These are phyloP conservation scores for Nannizziopsis arthrosporioides DNA, from an alignment of 2,329 filamentous ascomycete genomes.

Conservation along the genomic window DNA sequence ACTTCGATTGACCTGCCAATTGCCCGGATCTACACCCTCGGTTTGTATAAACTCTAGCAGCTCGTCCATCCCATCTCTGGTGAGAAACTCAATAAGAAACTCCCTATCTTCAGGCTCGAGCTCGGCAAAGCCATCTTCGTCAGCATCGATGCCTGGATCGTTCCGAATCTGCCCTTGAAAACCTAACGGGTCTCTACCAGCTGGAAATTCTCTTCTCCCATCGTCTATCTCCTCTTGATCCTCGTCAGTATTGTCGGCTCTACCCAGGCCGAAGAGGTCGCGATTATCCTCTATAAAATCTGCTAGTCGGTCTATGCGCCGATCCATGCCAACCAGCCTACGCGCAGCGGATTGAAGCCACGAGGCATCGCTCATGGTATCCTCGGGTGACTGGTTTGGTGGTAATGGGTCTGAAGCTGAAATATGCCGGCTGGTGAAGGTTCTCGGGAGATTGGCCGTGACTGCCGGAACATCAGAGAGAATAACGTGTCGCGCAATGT, in stretches of 20 bases:
- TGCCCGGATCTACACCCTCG: slow-evolving; percentile 33
- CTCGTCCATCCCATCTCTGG: slow-evolving; percentile 22
- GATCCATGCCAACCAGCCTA: slow-evolving; percentile 1
- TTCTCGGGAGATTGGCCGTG: slow-evolving; percentile 56
- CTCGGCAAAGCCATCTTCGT: background rate
- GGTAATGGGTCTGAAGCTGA: slow-evolving; percentile 77
- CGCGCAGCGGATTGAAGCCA: slow-evolving; percentile 9
- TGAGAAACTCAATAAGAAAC: slow-evolving; percentile 17
- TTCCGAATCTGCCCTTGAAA: too few species aligned
- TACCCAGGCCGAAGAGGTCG: background rate
- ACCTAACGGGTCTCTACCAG: too few species aligned
- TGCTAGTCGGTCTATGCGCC: background rate
- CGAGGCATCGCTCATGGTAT: background rate
- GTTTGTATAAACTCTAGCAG: slow-evolving; percentile 28
- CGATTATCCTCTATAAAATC: background rate
- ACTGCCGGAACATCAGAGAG: slow-evolving; percentile 63
- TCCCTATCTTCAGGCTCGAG: background rate
- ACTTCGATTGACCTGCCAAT: slow-evolving; percentile 31
- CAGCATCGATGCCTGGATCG: background rate
- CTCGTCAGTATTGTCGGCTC: background rate
- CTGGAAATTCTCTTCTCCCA: background rate
- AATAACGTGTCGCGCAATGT: slow-evolving; percentile 64
- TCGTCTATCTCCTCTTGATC: background rate
- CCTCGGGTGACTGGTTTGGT: slow-evolving; percentile 37
- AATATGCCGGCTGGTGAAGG: slow-evolving; percentile 51